Evolutionary conservation across 2,329 filamentous ascomycete species (phyloP).

Genomic region (Diplocarpon rosae): DNA sequence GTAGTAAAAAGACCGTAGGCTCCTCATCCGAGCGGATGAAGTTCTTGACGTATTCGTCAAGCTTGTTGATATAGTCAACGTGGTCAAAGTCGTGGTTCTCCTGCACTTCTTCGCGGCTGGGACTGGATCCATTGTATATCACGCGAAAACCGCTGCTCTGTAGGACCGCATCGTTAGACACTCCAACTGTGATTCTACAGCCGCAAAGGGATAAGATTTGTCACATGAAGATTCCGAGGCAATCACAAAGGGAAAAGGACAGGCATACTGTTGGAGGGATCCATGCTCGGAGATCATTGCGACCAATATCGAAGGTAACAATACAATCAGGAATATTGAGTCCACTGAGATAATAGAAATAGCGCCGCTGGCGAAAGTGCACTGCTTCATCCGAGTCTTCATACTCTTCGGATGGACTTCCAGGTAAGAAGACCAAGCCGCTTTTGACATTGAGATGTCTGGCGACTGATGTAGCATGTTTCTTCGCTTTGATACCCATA

Average conservation of each 20-base stretch:
- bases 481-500: constrained; percentile 31
- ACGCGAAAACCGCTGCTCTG: constrained; percentile 33
- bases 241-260: too few relatives aligned
- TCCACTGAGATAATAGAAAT: constrained; percentile 51
- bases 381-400: constrained; percentile 48
- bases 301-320: constrained; percentile 44
- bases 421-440: constrained; percentile 46
- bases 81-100: constrained; percentile 57
- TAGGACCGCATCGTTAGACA: too few relatives aligned
- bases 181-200: too few relatives aligned
- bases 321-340: constrained; percentile 42
- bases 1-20: constrained; percentile 34
- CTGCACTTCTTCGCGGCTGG: constrained; percentile 49
- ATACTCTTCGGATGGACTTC: constrained; percentile 36
- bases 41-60: constrained; percentile 40
- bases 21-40: constrained; percentile 30
- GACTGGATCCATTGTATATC: constrained; percentile 54
- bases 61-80: constrained; percentile 45
- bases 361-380: constrained; percentile 47
- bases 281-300: constrained; percentile 33
- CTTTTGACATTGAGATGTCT: constrained; percentile 30
- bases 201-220: too few relatives aligned
- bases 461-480: constrained; percentile 37
- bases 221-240: too few relatives aligned
- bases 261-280: constrained; percentile 3